Percentiles rank a stretch among this genome's conserved stretches.
Conservation (phyloP, 148 eudicot genomes). For the Diospyros kaki region DNA sequence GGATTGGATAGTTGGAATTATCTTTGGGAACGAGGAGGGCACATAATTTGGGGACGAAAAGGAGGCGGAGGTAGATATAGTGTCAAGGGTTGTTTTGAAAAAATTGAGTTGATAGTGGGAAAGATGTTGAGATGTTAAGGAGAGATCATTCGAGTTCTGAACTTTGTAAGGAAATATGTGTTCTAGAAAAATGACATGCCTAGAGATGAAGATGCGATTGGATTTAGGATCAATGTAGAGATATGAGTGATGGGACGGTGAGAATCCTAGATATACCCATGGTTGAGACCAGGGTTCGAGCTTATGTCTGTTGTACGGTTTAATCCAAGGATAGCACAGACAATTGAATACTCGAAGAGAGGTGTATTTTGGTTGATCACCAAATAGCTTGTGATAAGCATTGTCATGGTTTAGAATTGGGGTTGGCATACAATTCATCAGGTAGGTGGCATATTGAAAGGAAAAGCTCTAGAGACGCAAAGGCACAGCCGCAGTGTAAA, state of each 20-base stretch:
- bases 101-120: no score
- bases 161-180: not conserved
- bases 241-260: not conserved
- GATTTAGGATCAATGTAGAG: not conserved
- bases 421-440: no score
- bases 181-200: not conserved
- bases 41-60: not conserved
- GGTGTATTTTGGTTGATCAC: no score
- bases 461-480: no score
- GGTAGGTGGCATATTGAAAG: no score
- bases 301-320: not conserved
- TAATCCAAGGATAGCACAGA: slow-evolving; percentile 1
- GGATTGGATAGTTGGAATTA: not conserved
- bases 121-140: no score
- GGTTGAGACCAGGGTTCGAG: not conserved
- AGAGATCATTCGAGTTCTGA: no score
- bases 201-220: not conserved
- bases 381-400: no score
- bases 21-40: not conserved
- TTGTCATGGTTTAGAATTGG: no score
- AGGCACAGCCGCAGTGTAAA: no score
- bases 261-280: not conserved
- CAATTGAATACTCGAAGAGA: not conserved
- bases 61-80: no score
- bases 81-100: no score